A percentile compares a stretch with the other conserved stretches of the same genome.
These are phyloP conservation scores for Plasmodium vivax DNA, from an alignment of 169 alveolate genomes.

Conservation along the genomic window DNA sequence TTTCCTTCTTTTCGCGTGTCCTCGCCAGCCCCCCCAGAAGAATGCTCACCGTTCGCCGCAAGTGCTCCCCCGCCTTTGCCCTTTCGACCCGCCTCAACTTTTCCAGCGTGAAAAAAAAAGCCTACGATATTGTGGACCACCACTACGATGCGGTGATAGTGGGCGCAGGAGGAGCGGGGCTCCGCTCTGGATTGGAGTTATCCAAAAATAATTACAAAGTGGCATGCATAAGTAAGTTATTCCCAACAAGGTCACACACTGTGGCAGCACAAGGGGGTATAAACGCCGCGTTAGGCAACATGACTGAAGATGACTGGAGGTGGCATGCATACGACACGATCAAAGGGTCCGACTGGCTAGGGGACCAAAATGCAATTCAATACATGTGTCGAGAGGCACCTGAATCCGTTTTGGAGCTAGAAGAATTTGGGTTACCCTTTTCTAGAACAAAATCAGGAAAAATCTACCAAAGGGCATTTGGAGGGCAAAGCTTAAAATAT, in stretches of 20 bases:
- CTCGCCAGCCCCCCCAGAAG: not conserved
- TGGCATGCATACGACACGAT: constrained; percentile 99
- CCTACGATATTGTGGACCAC: constrained; percentile 92
- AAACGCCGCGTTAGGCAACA: constrained; percentile 95
- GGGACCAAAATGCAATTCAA: constrained; percentile 98
- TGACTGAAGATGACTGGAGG: constrained; percentile 98
- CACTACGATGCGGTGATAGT: constrained; percentile 97
- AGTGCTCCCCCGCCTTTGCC: not conserved
- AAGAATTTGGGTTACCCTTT: constrained; percentile 97
- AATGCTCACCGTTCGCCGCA: not conserved
- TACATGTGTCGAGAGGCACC: constrained; percentile 98
- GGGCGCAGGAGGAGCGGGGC: constrained; percentile 99
- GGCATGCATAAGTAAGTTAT: constrained; percentile 95
- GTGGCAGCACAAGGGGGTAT: constrained; percentile 98
- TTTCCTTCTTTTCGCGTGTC: not conserved
- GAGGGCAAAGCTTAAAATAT: constrained; percentile 96
- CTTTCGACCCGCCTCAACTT: constrained; percentile 1
- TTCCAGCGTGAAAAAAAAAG: constrained; percentile 61
- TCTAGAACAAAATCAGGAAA: constrained; percentile 95
- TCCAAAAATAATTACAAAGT: constrained; percentile 89
- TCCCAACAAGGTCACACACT: constrained; percentile 98
- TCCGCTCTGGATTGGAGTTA: constrained; percentile 96
- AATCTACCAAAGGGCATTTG: constrained; percentile 97
- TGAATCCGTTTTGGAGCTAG: constrained; percentile 95
- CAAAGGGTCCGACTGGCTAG: constrained; percentile 99